Percentiles rank a stretch among this genome's conserved stretches.
Evolutionary conservation across 306 rosid species (phyloP).

Genomic region (Pyrus bretschneideri): DNA sequence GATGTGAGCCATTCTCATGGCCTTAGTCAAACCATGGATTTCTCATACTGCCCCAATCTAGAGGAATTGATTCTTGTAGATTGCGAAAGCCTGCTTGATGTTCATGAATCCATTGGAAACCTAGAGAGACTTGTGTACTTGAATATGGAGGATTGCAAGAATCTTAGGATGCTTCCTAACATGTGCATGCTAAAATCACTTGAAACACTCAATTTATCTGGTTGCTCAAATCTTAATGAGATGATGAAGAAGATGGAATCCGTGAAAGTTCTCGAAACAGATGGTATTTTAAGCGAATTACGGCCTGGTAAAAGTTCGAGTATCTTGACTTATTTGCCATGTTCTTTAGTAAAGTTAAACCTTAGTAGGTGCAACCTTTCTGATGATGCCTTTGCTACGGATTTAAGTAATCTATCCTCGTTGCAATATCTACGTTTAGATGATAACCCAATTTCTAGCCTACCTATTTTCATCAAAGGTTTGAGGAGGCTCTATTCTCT

Average conservation of each 20-base stretch:
- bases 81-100: neutral
- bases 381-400: neutral
- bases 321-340: neutral
- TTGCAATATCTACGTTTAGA: fast-evolving
- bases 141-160: slow-evolving; percentile 3
- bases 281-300: neutral
- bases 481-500: fast-evolving
- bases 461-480: neutral
- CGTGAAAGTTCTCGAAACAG: neutral
- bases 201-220: neutral
- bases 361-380: neutral
- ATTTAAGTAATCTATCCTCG: neutral
- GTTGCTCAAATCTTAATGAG: neutral
- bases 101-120: slow-evolving; percentile 10
- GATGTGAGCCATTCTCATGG: slow-evolving; percentile 8
- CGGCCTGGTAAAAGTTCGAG: neutral
- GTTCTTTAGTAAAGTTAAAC: neutral
- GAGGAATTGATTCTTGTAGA: neutral
- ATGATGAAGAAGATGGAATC: neutral
- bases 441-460: neutral
- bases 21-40: neutral
- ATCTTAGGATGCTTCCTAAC: neutral
- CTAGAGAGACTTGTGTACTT: slow-evolving; percentile 1
- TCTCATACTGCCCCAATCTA: neutral
- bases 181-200: neutral